Base-by-base conservation (phyloP, 257 asterid species). In the Fraxinus americana region DNA sequence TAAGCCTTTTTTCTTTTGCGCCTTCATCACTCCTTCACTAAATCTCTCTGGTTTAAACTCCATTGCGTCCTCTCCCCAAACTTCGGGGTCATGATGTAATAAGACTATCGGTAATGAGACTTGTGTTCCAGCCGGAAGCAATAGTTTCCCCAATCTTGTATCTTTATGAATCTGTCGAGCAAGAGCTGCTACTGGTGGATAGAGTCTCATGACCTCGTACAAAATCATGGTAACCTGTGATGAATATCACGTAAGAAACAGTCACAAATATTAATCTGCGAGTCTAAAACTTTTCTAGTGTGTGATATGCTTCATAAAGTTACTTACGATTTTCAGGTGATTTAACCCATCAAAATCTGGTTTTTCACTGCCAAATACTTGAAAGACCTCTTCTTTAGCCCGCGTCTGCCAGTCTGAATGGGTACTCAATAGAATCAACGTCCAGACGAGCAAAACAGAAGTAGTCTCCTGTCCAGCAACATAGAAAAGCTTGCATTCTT, bases 361-460 rank as follows among this genome's bases (percentile, higher is more conserved):
- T 0, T 67, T 67, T 32, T 72, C 73, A 2, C 43, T n/a, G 0
- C 84, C 86, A 13, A 89, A 89, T 35, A 78, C 82, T 11, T 70
- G 71, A 2, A 77, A 4, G 23, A 87, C 85, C 76, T 89, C 90
- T 17, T 83, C 90, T 25, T 87, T 73, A 8, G 91, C 93, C 17
- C 71, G 80, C 0, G 11, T 48, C 61, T 89, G 92, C 91, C 91
- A 89, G 0, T 87, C 78, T 3, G 76, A 83, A 73, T 82, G 67
- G 7, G 27, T 76, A 38, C 85, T 59, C 35, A 89, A 45, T 16
- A 82, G 36, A 69, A 89, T 41, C 80, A 89, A 9, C 5, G 91
- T 39, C 92, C 92, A 89, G 0, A 75, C 66, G 41, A 89, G 79
- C 27, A 89, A 59, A 21, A 23, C 63, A 0, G 91, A 74, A 43